Base-by-base conservation (phyloP, 1,284 basidiomycete genomes). In the Thelephora terrestris region DNA sequence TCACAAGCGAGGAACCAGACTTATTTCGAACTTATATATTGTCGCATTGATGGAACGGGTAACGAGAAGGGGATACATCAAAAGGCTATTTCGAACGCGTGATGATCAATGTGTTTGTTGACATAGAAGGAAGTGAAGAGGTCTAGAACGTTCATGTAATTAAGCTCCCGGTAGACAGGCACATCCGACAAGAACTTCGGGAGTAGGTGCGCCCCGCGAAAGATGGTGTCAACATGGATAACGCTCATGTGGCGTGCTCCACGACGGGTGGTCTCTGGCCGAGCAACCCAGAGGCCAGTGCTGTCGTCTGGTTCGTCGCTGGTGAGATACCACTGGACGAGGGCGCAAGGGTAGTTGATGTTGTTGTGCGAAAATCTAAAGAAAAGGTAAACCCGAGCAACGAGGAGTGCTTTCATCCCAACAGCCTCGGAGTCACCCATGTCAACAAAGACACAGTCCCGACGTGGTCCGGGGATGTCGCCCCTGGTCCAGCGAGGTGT, bases 101-200 rank as follows among this genome's bases (percentile, higher is more conserved):
- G 61, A 47, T 64, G 57, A 43, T 66, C 60, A n/a, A 55, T 49
- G 46, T 50, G 64, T 39, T 58, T 55, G 40, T 64, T 66, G 5
- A 65, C 52, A 50, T 59, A 27, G 27, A 27, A 27, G 27, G 27
- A 27, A 10, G 27, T 27, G 27, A 5, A 27, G 5, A 27, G 27
- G 10, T 27, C 27, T 5, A 27, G 27, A 27, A 27, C 27, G 10
- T 27, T 27, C 27, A 27, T 27, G 27, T 27, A 27, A 10, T 27
- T 27, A 5, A 27, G 5, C 27, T 27, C 27, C 5, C 27, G 10
- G 10, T 27, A 27, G 5, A 27, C 27, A 5, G 27, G 27, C 10
- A 10, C 10, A 39, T 9, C 40, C 21, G 5, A 57, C 57, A 39
- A 49, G 62, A 14, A 60, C 52, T 34, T 57, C 54, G n/a, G 43